Base-by-base conservation (phyloP, 1,139 yeast genomes). In the Yamadazyma spencermartinsiae region DNA sequence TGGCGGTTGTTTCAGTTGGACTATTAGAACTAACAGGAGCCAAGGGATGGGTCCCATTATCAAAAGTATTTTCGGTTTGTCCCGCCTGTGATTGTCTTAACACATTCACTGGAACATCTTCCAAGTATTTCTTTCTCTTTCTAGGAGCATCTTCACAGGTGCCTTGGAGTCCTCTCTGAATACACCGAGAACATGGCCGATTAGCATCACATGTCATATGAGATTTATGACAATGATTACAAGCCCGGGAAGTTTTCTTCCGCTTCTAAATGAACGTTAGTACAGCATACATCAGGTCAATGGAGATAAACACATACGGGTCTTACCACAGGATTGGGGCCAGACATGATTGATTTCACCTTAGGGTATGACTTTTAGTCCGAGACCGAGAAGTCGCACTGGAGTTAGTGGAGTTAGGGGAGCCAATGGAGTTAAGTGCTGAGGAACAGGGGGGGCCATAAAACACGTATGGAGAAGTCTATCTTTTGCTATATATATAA, bases 131-230 rank as follows among this genome's bases (percentile, higher is more conserved):
- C 58, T 88, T 87, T 49, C 79, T 72, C 63, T 90, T 90, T 36
- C 98, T 66, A 1, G 94, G 94, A 4, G 96, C 96, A 65, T 90
- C 97, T 35, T 80, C 79, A 63, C 98, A 90, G 0, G 86, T 71
- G n/a, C 65, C 74, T 3, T 73, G 79, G 20, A 88, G 64, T 0
- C 92, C 92, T 49, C 89, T 69, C 33, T 71, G 73, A 6, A 83
- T 60, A 60, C 98, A 92, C 37, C 96, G 63, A 39, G 74, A 74
- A 54, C 98, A 92, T 0, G 98, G 98, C 36, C 98, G 55, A 15
- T 63, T 56, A 17, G 80, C 74, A 50, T 87, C 96, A 58, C 97
- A 89, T 0, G 96, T 85, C 72, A 88, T 79, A 59, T 89, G 97
- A 2, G 94, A 84, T 51, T 80, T 75, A 45, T 88, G 88, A 56